Percentiles rank a stretch among this genome's conserved stretches.
These are phyloP conservation scores for Talaromyces funiculosus DNA, from an alignment of 2,329 filamentous ascomycete species.

Conservation along the genomic window DNA sequence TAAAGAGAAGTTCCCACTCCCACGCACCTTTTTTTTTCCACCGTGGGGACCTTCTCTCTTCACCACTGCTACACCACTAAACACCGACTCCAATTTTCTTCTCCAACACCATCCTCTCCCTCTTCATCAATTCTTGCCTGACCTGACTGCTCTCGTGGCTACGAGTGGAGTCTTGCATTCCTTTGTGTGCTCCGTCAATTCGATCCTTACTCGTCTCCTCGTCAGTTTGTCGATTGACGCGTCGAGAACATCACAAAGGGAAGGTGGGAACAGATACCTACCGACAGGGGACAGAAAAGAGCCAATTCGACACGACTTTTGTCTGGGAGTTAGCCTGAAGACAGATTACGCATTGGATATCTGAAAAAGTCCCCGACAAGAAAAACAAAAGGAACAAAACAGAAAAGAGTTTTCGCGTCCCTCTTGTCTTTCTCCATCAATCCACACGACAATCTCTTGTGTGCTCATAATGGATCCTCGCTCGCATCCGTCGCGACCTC, in stretches of 20 bases:
- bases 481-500: constrained; percentile 39
- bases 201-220: background rate
- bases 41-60: constrained; percentile 33
- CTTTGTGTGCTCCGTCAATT: background rate
- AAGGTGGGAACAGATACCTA: background rate
- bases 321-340: background rate
- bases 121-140: background rate
- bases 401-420: background rate
- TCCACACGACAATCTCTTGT: background rate
- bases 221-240: constrained; percentile 3
- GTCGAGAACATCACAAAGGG: background rate
- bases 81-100: constrained; percentile 12
- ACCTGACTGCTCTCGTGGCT: constrained; percentile 1
- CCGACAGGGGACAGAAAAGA: background rate
- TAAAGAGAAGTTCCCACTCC: constrained; percentile 37
- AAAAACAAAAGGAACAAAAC: background rate
- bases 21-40: constrained; percentile 33
- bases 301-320: background rate
- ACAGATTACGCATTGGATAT: background rate
- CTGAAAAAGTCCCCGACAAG: background rate
- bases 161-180: constrained; percentile 15
- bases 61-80: constrained; percentile 20
- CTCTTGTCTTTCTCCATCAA: background rate
- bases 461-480: constrained; percentile 36
- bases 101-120: constrained; percentile 3